Conservation (phyloP, 352 stramenopile genomes). For the Nothophytophthora sp. region DNA sequence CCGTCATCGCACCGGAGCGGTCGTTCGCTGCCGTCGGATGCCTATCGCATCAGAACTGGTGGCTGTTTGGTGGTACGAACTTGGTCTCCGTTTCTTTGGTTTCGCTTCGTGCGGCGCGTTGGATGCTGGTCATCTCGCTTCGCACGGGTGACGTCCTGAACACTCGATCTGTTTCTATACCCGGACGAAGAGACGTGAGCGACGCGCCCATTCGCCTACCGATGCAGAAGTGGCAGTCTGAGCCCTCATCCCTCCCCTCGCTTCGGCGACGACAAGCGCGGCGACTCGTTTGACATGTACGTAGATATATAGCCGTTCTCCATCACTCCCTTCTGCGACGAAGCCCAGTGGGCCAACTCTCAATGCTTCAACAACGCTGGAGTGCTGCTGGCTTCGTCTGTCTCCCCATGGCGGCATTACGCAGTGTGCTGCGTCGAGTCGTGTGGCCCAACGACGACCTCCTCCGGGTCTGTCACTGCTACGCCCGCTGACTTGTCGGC, state of each 20-base stretch:
- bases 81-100: constrained; percentile 25
- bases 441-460: constrained; percentile 53
- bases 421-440: constrained; percentile 37
- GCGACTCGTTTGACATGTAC: constrained; percentile 33
- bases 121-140: constrained; percentile 7
- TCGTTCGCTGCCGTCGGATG: constrained; percentile 41
- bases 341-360: too few species aligned
- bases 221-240: too few species aligned
- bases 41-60: constrained; percentile 39
- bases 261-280: constrained; percentile 8
- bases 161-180: constrained; percentile 35
- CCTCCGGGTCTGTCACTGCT: constrained; percentile 54
- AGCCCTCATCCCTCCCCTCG: too few species aligned
- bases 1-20: constrained; percentile 33
- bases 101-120: constrained; percentile 14
- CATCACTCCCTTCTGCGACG: too few species aligned
- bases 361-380: background rate
- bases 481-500: constrained; percentile 41
- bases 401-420: constrained; percentile 13
- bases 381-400: background rate
- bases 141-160: constrained; percentile 23
- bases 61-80: constrained; percentile 40
- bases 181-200: constrained; percentile 20
- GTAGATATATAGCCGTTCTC: constrained; percentile 33
- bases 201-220: constrained; percentile 4